Percentiles rank a stretch among this genome's conserved stretches.
Conservation (phyloP, 345 rosid species). For the Pistacia atlantica region DNA sequence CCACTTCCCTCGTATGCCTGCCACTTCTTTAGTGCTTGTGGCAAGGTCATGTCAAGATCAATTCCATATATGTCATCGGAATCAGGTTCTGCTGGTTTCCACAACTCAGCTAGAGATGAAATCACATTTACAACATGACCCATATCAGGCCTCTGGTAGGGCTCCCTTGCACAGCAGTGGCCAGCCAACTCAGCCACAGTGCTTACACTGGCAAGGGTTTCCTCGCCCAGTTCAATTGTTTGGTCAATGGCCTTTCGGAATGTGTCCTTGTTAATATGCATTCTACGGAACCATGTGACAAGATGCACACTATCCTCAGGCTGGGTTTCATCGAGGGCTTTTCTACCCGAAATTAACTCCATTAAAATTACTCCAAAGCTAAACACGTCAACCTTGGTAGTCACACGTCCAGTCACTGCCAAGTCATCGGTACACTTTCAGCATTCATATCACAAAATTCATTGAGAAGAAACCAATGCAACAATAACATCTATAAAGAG, state of each 20-base stretch:
- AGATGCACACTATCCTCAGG: constrained; percentile 45
- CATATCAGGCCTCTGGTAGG: constrained; percentile 49
- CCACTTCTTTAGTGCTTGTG: constrained; percentile 34
- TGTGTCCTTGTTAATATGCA: constrained; percentile 24
- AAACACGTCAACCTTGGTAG: constrained; percentile 45
- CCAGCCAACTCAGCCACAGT: constrained; percentile 44
- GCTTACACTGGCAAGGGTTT: constrained; percentile 36
- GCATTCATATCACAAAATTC: background rate
- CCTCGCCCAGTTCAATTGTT: constrained; percentile 31
- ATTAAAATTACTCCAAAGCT: constrained; percentile 49
- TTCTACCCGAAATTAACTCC: constrained; percentile 47
- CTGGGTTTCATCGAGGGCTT: constrained; percentile 41
- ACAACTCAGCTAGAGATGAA: constrained; percentile 36
- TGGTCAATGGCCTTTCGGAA: constrained; percentile 35
- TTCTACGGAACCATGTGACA: constrained; percentile 42
- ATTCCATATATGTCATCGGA: constrained; percentile 38
- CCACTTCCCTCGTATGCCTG: constrained; percentile 34
- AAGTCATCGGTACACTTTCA: constrained; percentile 4
- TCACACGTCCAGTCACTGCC: constrained; percentile 28
- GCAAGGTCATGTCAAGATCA: constrained; percentile 43
- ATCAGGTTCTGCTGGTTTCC: constrained; percentile 42
- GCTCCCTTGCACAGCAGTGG: constrained; percentile 27
- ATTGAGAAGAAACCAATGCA: background rate
- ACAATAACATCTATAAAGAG: background rate
- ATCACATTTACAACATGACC: constrained; percentile 45